Conservation (phyloP, 2,329 filamentous ascomycete species). For the Magnaporthiopsis rhizophila region DNA sequence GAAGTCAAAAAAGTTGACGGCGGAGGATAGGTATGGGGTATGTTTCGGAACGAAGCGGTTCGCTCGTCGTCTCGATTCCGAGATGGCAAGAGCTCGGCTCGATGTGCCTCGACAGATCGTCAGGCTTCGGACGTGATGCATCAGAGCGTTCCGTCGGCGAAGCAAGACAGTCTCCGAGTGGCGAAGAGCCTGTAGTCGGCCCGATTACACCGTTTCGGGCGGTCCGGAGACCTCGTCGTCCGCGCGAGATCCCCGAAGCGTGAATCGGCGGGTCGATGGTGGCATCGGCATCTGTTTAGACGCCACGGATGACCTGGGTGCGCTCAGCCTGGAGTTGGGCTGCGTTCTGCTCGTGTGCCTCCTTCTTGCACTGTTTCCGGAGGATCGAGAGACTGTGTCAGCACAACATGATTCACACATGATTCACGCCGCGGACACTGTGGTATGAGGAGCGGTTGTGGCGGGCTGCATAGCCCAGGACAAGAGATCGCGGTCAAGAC, state of each 20-base stretch:
- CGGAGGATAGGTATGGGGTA: background rate
- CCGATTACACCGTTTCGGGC: background rate
- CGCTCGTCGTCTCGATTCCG: background rate
- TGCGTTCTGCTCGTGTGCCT: conserved; percentile 88
- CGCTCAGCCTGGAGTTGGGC: conserved; percentile 87
- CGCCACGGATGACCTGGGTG: conserved; percentile 87
- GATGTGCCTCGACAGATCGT: background rate
- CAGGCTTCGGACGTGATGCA: background rate
- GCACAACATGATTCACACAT: conserved; percentile 15
- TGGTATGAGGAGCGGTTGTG: background rate
- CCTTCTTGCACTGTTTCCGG: conserved; percentile 77
- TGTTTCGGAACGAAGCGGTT: background rate
- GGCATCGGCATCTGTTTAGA: conserved; percentile 40
- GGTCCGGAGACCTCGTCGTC: background rate
- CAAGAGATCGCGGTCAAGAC: conserved; percentile 20
- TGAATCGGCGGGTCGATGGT: background rate
- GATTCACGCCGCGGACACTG: background rate
- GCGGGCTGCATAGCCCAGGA: background rate
- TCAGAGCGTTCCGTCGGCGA: background rate
- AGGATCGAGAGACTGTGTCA: conserved; percentile 22
- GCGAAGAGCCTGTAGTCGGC: background rate
- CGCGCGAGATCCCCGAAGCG: background rate
- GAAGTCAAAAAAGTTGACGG: background rate
- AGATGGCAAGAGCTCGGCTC: background rate
- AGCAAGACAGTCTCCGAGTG: background rate